These are phyloP conservation scores for Ganoderma lingzhi DNA, from an alignment of 1,284 basidiomycete genomes.

Conservation along the genomic window DNA sequence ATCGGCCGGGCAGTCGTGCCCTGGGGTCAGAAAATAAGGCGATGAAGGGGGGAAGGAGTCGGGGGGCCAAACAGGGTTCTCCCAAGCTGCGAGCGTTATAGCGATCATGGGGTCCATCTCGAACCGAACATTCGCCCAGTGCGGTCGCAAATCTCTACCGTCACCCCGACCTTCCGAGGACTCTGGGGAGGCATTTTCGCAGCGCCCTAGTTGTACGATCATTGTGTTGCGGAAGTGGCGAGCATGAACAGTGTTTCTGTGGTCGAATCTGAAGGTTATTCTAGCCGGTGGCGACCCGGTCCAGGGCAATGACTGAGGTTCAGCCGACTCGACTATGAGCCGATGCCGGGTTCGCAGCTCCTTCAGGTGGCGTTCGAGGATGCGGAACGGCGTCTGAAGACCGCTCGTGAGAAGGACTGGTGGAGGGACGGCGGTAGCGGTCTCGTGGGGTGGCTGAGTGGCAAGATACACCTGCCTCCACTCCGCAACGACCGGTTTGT, in stretches of 20 bases:
- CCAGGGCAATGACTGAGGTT: neutral
- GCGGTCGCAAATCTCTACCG: neutral
- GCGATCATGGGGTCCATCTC: neutral
- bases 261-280: neutral
- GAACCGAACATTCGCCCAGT: constrained; percentile 1
- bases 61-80: neutral
- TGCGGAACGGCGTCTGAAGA: neutral
- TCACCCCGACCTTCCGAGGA: neutral
- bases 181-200: neutral
- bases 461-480: constrained; percentile 3
- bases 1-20: neutral
- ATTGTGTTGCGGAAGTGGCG: neutral
- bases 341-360: neutral
- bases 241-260: neutral
- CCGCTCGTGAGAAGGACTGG: neutral
- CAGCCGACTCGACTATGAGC: neutral
- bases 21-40: neutral
- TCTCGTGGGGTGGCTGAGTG: neutral
- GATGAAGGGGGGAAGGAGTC: neutral
- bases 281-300: neutral
- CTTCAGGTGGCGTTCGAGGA: neutral
- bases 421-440: neutral
- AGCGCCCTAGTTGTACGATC: neutral
- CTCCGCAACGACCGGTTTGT: neutral
- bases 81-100: neutral